Evolutionary conservation across 495 filamentous ascomycete genomes (phyloP).

Genomic region (Clohesyomyces aquaticus): DNA sequence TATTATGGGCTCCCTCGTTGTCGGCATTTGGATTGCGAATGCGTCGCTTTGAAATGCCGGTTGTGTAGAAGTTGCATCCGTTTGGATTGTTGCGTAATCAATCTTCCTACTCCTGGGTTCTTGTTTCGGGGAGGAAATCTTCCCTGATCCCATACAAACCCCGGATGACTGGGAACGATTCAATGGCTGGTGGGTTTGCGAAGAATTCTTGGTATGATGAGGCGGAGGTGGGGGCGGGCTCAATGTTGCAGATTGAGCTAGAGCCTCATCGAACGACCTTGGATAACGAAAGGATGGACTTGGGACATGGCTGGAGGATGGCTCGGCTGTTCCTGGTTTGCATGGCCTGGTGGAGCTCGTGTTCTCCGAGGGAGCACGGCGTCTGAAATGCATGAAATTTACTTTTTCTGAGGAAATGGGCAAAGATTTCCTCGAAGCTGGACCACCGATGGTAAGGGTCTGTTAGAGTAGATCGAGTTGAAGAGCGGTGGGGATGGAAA

Average conservation of each 20-base stretch:
- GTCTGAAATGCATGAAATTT: conserved; percentile 26
- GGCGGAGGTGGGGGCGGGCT: conserved; percentile 7
- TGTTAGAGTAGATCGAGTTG: background rate
- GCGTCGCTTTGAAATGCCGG: conserved; percentile 37
- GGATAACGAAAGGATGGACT: conserved; percentile 17
- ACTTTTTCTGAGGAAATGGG: conserved; percentile 21
- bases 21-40: conserved; percentile 36
- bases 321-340: conserved; percentile 16
- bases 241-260: conserved; percentile 8
- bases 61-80: conserved; percentile 26
- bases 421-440: background rate
- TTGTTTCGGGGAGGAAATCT: conserved; percentile 10
- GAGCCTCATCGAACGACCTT: conserved; percentile 28
- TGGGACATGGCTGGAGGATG: conserved; percentile 25
- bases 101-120: conserved; percentile 28
- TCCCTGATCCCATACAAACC: conserved; percentile 14
- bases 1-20: conserved; percentile 32
- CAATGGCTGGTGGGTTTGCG: conserved; percentile 4
- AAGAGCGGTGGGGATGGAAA: background rate
- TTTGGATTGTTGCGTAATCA: conserved; percentile 26
- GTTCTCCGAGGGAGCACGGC: background rate
- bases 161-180: conserved; percentile 22
- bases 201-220: background rate
- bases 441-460: background rate
- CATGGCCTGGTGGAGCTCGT: conserved; percentile 19